Evolutionary conservation across 1,284 basidiomycete species (phyloP), one percentile per base, ranked within the genome.

Genomic region (Porogramme epimiltina): DNA sequence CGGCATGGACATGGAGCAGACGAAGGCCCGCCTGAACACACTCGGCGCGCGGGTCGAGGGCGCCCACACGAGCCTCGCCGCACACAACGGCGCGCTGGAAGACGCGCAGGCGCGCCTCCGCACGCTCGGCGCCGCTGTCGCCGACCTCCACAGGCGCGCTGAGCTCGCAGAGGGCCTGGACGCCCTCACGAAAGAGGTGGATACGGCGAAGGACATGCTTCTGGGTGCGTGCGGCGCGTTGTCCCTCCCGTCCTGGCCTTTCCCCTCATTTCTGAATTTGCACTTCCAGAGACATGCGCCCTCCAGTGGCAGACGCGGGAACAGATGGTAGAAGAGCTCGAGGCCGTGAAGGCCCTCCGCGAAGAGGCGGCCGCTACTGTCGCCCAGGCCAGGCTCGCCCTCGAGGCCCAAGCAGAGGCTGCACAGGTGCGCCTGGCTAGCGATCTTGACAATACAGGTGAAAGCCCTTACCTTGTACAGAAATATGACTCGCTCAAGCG

Each of bases 301-400:
- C 33, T 75, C 39, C 72, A 69, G 4, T 64, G 69, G 37, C 62
- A 69, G 26, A 58, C 64, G 3, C 66, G 69, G 22, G 62, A 56
- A 39, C 70, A 71, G 37, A 65, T 74, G 54, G 63, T 61, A 23
- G 53, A 55, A 24, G 68, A 66, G 49, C 61, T 73, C 39, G 67
- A 67, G 4, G 62, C 59, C 2, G 57, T 73, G 48, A 65, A 64
- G 16, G 60, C 55, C 0, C 67, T 62, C 0, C 71, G 68, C 37
- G 42, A 42, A 2, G 68, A 74, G 41, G 70, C 66, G 4, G 51
- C 73, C 25, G 62, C 63, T 42, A 58, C 58, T 5, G 61, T 64
- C 26, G 61, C 62, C 2, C 62, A 70, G 54, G 66, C 47, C 10
- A 55, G 49, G 23, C 45, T 44, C 15, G 57, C 66, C 72, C 40